phyloP scores from a whole-genome alignment of 345 rosid species.

The Citrus hindsii region DNA sequence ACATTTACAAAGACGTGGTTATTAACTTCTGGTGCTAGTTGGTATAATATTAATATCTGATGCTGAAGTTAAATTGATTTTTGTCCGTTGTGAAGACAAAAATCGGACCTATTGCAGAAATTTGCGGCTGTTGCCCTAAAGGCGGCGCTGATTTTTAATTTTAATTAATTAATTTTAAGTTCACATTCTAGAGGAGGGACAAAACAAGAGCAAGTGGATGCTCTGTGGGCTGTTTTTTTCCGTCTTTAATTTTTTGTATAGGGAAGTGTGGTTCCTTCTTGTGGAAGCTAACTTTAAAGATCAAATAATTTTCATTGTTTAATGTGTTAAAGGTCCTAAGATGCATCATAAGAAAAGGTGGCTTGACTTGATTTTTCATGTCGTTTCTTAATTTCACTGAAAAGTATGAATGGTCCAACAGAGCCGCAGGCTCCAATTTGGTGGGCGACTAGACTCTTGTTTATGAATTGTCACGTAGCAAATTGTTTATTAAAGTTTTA shows the following conservation, averaged over 20 bases:
- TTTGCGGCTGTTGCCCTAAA: not conserved
- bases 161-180: too few species aligned
- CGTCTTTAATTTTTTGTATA: not conserved
- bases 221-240: not conserved
- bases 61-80: not conserved
- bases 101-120: not conserved
- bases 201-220: not conserved
- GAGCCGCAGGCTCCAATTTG: too few species aligned
- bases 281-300: too few species aligned
- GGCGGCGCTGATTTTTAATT: slow-evolving; percentile 4
- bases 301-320: too few species aligned
- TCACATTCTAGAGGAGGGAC: too few species aligned
- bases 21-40: not conserved
- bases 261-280: too few species aligned
- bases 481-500: too few species aligned
- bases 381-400: too few species aligned
- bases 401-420: not conserved
- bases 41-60: too few species aligned
- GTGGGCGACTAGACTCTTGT: too few species aligned
- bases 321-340: too few species aligned
- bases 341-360: not conserved
- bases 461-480: too few species aligned
- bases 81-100: not conserved
- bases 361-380: not conserved
- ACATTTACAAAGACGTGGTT: not conserved